Percentiles rank a stretch among this genome's conserved stretches.
phyloP scores from a whole-genome alignment of 1,284 basidiomycete genomes.

The Sporisorium reilianum region DNA sequence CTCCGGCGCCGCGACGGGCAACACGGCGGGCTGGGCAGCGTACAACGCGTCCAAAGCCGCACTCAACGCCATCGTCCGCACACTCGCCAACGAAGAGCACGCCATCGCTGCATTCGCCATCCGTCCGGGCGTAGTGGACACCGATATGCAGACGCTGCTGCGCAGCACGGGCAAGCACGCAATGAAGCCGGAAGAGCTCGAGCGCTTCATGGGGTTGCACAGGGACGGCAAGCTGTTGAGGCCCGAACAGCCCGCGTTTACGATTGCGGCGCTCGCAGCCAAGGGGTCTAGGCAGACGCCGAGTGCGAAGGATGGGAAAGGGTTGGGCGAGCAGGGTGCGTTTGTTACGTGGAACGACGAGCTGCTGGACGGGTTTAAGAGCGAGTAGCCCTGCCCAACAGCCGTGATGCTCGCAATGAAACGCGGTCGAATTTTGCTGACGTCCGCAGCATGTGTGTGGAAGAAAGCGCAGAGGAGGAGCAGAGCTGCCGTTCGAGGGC shows the following conservation, averaged over 20 bases:
- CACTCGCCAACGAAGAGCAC: constrained; percentile 83
- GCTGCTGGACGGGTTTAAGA: constrained; percentile 20
- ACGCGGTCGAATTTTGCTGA: no score
- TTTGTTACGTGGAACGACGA: constrained; percentile 76
- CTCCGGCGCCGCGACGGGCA: constrained; percentile 81
- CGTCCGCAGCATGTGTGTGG: no score
- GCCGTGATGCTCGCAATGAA: no score
- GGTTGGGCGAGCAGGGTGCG: constrained; percentile 72
- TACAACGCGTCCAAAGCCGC: constrained; percentile 80
- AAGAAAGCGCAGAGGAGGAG: no score
- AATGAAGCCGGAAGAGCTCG: constrained; percentile 71
- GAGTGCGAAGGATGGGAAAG: constrained; percentile 40
- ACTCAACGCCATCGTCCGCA: constrained; percentile 83
- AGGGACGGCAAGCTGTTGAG: constrained; percentile 75
- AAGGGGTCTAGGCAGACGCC: constrained; percentile 72
- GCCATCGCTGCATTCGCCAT: constrained; percentile 80
- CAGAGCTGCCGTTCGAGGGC: no score
- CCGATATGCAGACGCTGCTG: constrained; percentile 53
- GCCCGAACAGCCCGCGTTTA: constrained; percentile 75
- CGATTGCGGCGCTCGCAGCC: constrained; percentile 74
- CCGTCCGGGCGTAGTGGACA: constrained; percentile 85
- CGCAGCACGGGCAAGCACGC: background rate
- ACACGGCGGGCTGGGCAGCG: constrained; percentile 78
- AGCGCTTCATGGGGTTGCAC: constrained; percentile 76
- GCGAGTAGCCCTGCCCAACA: constrained; percentile 8